Evolutionary conservation across 1,284 basidiomycete genomes (phyloP), one percentile per base, ranked within the genome.

Genomic region (Amylostereum areolatum): DNA sequence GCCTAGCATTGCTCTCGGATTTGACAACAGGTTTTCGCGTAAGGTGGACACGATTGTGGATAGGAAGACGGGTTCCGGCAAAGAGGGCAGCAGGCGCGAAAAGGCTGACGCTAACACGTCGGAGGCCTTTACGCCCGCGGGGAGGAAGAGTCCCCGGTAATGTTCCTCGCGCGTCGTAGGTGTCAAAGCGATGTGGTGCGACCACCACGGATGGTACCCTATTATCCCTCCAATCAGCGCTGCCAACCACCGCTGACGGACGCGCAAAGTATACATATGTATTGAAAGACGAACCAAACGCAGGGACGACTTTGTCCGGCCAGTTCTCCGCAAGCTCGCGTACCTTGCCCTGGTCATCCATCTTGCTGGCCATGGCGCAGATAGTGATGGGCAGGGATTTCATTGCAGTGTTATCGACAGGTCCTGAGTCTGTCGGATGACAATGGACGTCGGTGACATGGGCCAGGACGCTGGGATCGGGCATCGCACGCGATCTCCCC

Each of bases 201-300:
- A 72, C 64, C 87, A 92, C 90, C 89, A 92, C 4, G 90, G 90
- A 62, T 92, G 90, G 57, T 88, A 81, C 18, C 89, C 88, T 90
- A 55, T 35, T 10, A 30, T 11, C 35, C 28, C 10, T 45, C 11
- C 37, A 34, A 18, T 35, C n/a, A 9, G 11, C 28, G 42, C 12
- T 12, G 25, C 30, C 5, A 24, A 24, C 10, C 30, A n/a, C 25
- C 5, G 11, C 28, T 25, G 25, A 34, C 34, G 28, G 37, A 10
- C 44, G 43, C n/a, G 28, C 28, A 31, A 24, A n/a, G n/a, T 30
- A 11, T 25, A 11, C 24, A 41, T 27, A 6, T 45, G 32, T 27
- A 40, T 28, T 25, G 39, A 25, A 25, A 48, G 31, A 68, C 80
- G 66, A 52, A 86, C 86, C 87, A 62, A 90, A 90, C 59, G 78